These are phyloP conservation scores for Spergularia azorica DNA, from an alignment of 179 eudicot species.

Conservation along the genomic window DNA sequence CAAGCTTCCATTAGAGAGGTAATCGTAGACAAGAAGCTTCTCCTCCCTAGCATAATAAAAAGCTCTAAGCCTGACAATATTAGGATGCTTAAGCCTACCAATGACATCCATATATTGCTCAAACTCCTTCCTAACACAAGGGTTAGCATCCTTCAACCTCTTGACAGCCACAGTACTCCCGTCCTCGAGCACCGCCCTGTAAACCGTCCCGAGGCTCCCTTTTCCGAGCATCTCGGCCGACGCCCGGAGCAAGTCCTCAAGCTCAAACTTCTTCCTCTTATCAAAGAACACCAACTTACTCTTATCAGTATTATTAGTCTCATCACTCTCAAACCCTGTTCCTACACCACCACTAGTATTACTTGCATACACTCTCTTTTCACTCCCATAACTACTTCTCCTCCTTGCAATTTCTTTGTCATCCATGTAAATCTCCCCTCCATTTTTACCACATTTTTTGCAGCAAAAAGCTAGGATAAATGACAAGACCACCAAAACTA, in stretches of 20 bases:
- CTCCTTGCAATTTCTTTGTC: conserved; percentile 54
- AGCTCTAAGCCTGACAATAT: conserved; percentile 80
- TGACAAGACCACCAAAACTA: conserved; percentile 43
- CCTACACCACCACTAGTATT: conserved; percentile 38
- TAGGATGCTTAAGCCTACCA: conserved; percentile 82
- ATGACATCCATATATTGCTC: conserved; percentile 97
- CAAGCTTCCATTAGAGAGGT: conserved; percentile 88
- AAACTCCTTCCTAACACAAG: conserved; percentile 92
- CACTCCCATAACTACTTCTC: conserved; percentile 60
- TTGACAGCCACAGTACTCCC: conserved; percentile 88
- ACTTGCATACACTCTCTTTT: conserved; percentile 62
- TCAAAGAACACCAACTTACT: conserved; percentile 82
- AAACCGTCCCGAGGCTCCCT: conserved; percentile 93
- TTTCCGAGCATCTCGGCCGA: conserved; percentile 99
- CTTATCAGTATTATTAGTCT: conserved; percentile 54
- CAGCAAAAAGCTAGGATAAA: conserved; percentile 54
- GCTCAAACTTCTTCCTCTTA: conserved; percentile 72
- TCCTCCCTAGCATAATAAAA: conserved; percentile 90
- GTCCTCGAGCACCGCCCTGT: conserved; percentile 79
- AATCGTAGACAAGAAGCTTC: conserved; percentile 91
- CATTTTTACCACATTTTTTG: conserved; percentile 38
- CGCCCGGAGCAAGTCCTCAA: conserved; percentile 84
- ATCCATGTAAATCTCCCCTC: conserved; percentile 27
- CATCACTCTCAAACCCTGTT: conserved; percentile 53
- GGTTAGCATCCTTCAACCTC: conserved; percentile 90